Conservation (phyloP, 2,329 filamentous ascomycete genomes). For the Uncinocarpus reesii region DNA sequence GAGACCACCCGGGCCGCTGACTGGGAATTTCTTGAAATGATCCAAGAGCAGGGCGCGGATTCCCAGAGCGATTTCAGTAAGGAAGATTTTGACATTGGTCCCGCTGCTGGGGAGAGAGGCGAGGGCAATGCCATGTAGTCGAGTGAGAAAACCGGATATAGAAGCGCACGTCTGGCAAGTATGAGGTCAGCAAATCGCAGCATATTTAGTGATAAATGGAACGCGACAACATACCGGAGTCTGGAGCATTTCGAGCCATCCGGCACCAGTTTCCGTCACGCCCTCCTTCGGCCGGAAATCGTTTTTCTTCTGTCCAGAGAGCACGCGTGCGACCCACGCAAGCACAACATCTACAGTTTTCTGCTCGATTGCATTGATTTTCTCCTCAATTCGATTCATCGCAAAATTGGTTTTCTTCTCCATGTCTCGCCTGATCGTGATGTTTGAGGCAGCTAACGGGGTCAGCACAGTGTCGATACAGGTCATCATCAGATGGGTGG, state of each 20-base stretch:
- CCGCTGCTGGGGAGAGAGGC: constrained; percentile 55
- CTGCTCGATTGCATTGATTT: constrained; percentile 62
- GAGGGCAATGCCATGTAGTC: constrained; percentile 52
- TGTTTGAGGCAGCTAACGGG: constrained; percentile 76
- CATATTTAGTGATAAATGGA: no score
- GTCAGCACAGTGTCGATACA: constrained; percentile 86
- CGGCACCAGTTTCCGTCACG: constrained; percentile 36
- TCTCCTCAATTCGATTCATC: constrained; percentile 70
- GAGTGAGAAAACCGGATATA: constrained; percentile 69
- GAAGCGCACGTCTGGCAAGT: constrained; percentile 56
- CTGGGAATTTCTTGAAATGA: constrained; percentile 87
- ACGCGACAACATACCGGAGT: constrained; percentile 45
- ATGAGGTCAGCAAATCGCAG: not conserved
- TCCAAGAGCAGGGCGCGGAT: constrained; percentile 72
- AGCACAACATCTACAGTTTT: constrained; percentile 62
- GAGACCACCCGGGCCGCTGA: constrained; percentile 84
- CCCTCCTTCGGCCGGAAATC: constrained; percentile 84
- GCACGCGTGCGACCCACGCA: constrained; percentile 62
- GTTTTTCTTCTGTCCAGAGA: constrained; percentile 70
- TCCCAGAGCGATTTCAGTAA: constrained; percentile 70
- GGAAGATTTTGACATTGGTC: constrained; percentile 71
- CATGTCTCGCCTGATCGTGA: constrained; percentile 81
- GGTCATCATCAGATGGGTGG: constrained; percentile 85
- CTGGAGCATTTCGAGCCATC: constrained; percentile 62
- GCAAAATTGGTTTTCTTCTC: constrained; percentile 68